These are phyloP conservation scores for Linanthus parryae DNA, from an alignment of 148 eudicot species.

Conservation along the genomic window DNA sequence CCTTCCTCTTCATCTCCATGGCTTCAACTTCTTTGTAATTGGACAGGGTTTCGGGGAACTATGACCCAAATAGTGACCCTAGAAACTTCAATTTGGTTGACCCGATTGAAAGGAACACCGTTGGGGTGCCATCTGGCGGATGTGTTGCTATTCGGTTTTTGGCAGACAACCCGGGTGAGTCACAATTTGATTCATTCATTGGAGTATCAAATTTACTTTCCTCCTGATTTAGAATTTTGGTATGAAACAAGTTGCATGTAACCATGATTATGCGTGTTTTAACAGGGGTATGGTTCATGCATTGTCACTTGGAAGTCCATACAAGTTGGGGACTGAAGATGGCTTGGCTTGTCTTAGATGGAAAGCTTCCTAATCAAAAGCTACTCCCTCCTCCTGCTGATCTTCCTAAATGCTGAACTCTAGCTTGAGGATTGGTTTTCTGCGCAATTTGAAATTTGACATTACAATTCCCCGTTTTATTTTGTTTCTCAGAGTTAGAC, in stretches of 20 bases:
- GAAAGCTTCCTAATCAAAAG: slow-evolving; percentile 37
- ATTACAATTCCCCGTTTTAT: too few species aligned
- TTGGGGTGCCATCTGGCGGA: slow-evolving; percentile 9
- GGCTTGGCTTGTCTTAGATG: slow-evolving; percentile 62
- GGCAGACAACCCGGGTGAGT: slow-evolving; percentile 5
- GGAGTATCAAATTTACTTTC: too few species aligned
- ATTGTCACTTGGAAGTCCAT: slow-evolving; percentile 64
- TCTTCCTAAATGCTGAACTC: slow-evolving; percentile 47
- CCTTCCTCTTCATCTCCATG: slow-evolving; percentile 25
- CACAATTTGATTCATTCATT: too few species aligned
- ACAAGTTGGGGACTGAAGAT: slow-evolving; percentile 68
- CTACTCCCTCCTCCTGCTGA: slow-evolving; percentile 55
- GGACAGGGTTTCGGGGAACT: slow-evolving; percentile 12
- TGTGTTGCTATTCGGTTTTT: slow-evolving; percentile 9
- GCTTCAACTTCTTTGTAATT: slow-evolving; percentile 18
- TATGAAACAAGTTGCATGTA: too few species aligned
- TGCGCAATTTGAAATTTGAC: too few species aligned
- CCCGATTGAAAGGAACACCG: slow-evolving; percentile 7
- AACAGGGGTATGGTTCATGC: slow-evolving; percentile 80
- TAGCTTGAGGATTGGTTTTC: too few species aligned
- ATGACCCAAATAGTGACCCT: slow-evolving; percentile 1
- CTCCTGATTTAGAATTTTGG: too few species aligned
- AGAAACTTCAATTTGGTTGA: slow-evolving; percentile 4
- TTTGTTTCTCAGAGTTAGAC: too few species aligned
- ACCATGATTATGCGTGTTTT: too few species aligned